Base-by-base conservation (phyloP, 2,329 filamentous ascomycete species). In the Parasarocladium wereldwijsianum region DNA sequence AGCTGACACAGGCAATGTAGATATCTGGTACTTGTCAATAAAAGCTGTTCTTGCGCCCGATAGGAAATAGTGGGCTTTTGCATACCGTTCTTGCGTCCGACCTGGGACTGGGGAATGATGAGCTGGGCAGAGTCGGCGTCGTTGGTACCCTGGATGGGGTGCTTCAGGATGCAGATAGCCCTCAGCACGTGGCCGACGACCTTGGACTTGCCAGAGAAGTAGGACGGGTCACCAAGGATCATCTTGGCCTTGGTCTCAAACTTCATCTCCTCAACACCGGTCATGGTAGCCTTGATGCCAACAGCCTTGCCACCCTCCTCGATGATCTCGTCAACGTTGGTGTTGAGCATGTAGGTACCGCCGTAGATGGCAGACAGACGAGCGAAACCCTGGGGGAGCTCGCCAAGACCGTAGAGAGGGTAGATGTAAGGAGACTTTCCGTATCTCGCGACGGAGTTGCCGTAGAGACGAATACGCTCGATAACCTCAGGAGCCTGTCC, bases 361-460 rank as follows among this genome's bases (percentile, higher is more conserved):
- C 90, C 90, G 52, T 98, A 96, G 58, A 98, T 96, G 54, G 90
- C 90, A 23, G 86, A 94, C 32, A 98, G 72, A 55, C 90, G 86
- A 39, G 90, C 90, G 48, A 98, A 98, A 36, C 87, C 87, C 60
- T 98, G 90, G 20, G 90, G 92, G 33, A 98, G 78, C 64, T 98
- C 90, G 52, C 82, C 90, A 29, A 98, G 75, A 38, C 90, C 90
- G 62, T 98, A 98, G 18, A 96, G 76, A 28, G 90, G 92, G 67
- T 98, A 98, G 63, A 98, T 96, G 66, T 96, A 98, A 26, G 90
- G 92, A 9, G 86, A 96, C 62, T 94, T 96, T 58, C 90, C 90
- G 58, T 96, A 96, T 39, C 87, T 76, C 31, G 86, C 84, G 59
- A 98, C 93, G 17, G 86, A 94, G 70, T 93, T 93, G 44, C 87